Base-by-base conservation (phyloP, 768 basidiomycete species). In the Pleurotus pulmonarius region DNA sequence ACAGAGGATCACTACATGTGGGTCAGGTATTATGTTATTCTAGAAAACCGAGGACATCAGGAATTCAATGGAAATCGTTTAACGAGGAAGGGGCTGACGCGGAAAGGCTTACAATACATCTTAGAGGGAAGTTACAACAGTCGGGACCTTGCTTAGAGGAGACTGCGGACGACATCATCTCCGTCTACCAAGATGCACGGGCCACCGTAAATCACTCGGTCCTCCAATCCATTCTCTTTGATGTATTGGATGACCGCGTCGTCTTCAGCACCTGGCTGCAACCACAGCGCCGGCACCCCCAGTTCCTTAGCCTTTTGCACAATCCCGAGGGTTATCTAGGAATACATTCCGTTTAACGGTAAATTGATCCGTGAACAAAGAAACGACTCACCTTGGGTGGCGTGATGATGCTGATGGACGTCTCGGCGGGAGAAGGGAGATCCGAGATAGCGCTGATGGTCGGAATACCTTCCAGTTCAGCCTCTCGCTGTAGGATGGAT, bases 201-300 rank as follows among this genome's bases (percentile, higher is more conserved):
- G 8, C 94, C 94, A 24, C 89, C 87, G 66, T 82, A 83, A 49
- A 95, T 80, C n/a, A 90, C 88, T 57, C 78, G 78, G 64, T 85
- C 84, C 34, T 75, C 70, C 61, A 93, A 69, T 3, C 75, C 80
- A 49, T 87, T 84, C 57, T 84, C 80, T 40, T 81, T 77, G 66
- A 94, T 84, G 63, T 81, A 94, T 13, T 75, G 64, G 13, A 75
- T 69, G 46, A 94, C 90, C 2, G 71, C 70, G 13, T 74, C 78
- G 63, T 92, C 86, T 60, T 88, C 85, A 5, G 92, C 90, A 18
- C 92, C 92, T 5, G 94, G 94, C 67, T 96, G 94, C 26, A 95
- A 80, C 94, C 94, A 96, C 44, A 94, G 76, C 3, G 85, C 79
- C 4, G 86, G 87, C n/a, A 91, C 69, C n/a, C 70, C 69, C n/a